Evolutionary conservation across 2,329 filamentous ascomycete species (phyloP).

Genomic region (Penicillium sp.): DNA sequence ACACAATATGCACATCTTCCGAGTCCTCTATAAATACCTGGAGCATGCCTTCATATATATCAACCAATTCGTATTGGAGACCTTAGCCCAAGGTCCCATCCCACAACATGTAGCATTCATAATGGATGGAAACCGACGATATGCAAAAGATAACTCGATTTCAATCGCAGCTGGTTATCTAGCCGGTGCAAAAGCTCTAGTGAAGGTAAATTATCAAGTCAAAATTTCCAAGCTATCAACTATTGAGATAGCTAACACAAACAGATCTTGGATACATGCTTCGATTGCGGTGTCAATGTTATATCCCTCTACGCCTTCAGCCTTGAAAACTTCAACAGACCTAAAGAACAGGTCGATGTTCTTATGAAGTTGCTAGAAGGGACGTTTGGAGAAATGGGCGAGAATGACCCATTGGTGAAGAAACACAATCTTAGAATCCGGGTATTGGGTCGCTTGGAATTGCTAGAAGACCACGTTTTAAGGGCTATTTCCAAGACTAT

Average conservation of each 20-base stretch:
- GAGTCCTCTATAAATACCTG: background rate
- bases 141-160: conserved; percentile 1
- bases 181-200: background rate
- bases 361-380: background rate
- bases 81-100: conserved; percentile 7
- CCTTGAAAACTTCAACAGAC: conserved; percentile 17
- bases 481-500: background rate
- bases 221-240: background rate
- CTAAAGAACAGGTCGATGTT: conserved; percentile 11
- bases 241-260: background rate
- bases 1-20: background rate
- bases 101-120: conserved; percentile 14
- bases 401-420: background rate
- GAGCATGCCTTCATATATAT: background rate
- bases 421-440: background rate
- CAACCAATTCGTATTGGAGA: background rate
- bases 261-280: background rate
- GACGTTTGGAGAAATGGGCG: background rate
- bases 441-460: background rate
- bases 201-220: background rate
- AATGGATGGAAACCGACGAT: conserved; percentile 19
- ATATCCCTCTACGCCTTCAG: conserved; percentile 18
- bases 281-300: background rate
- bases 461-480: background rate
- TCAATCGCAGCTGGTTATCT: background rate